These are phyloP conservation scores for Hypocreales sp. DNA, from an alignment of 2,329 filamentous ascomycete species.

Conservation along the genomic window DNA sequence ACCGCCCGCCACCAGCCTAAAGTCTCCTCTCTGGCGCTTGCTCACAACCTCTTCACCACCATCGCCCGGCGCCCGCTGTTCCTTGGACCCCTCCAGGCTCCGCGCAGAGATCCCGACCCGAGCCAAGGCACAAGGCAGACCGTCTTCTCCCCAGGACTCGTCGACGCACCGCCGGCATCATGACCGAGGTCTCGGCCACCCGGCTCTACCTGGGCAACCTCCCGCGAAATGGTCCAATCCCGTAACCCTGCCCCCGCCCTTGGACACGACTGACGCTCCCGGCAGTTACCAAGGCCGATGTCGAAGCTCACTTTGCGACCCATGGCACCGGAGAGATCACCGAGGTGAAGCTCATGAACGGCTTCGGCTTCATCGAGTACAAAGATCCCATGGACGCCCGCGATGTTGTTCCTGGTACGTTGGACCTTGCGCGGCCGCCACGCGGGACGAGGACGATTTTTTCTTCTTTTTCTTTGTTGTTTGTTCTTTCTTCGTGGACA, in stretches of 20 bases:
- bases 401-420: conserved; percentile 92
- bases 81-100: no score
- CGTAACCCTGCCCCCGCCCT: conserved; percentile 4
- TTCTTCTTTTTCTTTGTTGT: no score
- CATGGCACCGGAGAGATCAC: conserved; percentile 96
- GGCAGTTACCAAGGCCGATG: conserved; percentile 88
- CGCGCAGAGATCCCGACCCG: no score
- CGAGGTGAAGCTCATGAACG: conserved; percentile 99
- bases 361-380: conserved; percentile 99
- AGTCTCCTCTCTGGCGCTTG: no score
- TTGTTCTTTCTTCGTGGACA: no score
- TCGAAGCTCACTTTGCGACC: conserved; percentile 87
- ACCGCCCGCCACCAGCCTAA: conserved; percentile 4
- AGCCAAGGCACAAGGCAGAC: no score
- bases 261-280: conserved; percentile 27
- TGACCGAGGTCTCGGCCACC: conserved; percentile 85
- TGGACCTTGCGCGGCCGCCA: neutral
- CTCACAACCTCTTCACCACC: no score
- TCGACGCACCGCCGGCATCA: no score
- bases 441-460: conserved; percentile 2
- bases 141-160: no score
- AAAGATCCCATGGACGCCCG: conserved; percentile 96
- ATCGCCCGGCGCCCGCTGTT: no score
- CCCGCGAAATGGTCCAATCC: conserved; percentile 64
- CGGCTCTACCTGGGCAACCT: conserved; percentile 96